Evolutionary conservation across 2,329 filamentous ascomycete genomes (phyloP), one percentile per base, ranked within the genome.

Genomic region (Epicoccum nigrum): DNA sequence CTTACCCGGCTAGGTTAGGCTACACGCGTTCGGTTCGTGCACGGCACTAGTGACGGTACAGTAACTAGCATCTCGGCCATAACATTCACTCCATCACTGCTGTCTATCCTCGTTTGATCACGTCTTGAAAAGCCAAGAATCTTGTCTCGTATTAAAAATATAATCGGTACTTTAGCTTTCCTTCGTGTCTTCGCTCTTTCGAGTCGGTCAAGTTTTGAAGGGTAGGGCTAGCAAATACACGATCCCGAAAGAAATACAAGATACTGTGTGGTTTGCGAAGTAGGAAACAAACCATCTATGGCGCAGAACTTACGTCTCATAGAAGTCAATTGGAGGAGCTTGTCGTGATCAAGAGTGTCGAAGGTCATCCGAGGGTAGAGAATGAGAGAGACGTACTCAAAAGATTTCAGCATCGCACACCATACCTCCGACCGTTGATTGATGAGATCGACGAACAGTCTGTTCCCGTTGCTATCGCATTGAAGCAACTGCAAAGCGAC

Each of bases 341-440:
- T 34, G 57, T 68, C 5, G 56, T 68, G 17, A 61, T 68, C 28
- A 70, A 67, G 35, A 62, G 60, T 15, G 61, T 65, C n/a, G 21
- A 19, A 4, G 50, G 38, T 28, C 54, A 68, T 44, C 57, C 55
- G 20, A 40, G 59, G 7, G 45, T 70, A 30, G 51, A 63, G 30
- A 65, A 68, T 47, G 64, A 69, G 61, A 38, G 62, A 48, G 39
- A 67, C 38, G 44, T 69, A 11, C 62, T 70, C n/a, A 55, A 50
- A 47, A 42, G 54, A 39, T 63, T 65, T 21, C 63, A 69, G 37
- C 39, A 56, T n/a, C 57, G 56, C 31, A 62, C 58, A 7, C 58
- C 50, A 2, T 63, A 37, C 42, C 43, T 69, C 28, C 60, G 64
- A 21, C 66, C 63, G 12, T 39, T 72, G 30, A 50, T 68, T 7